A percentile compares a stretch with the other conserved stretches of the same genome.
Evolutionary conservation across 1,284 basidiomycete genomes (phyloP).

Genomic region (Marasmius fiardii): DNA sequence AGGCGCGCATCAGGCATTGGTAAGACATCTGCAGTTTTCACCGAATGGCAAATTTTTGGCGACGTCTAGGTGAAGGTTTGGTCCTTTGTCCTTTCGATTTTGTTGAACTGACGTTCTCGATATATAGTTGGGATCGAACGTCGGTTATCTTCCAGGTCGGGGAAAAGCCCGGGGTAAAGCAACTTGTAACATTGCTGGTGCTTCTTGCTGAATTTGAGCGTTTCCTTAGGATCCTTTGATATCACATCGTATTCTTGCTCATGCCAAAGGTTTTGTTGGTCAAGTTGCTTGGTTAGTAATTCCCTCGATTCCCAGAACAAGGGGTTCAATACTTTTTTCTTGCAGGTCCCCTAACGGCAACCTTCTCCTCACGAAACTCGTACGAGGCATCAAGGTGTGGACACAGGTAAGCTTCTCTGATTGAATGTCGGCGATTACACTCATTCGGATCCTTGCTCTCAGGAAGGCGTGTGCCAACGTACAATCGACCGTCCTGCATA

Average conservation of each 20-base stretch:
- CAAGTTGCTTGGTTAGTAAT: slow-evolving; percentile 69
- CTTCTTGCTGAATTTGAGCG: slow-evolving; percentile 17
- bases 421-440: slow-evolving; percentile 1
- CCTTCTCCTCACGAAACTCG: slow-evolving; percentile 62
- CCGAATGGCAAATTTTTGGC: slow-evolving; percentile 68
- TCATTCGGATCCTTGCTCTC: slow-evolving; percentile 12
- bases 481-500: slow-evolving; percentile 62
- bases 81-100: background rate
- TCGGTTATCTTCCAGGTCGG: slow-evolving; percentile 71
- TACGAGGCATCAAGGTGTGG: slow-evolving; percentile 75
- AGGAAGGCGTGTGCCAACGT: slow-evolving; percentile 71
- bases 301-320: no score
- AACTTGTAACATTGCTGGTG: slow-evolving; percentile 25
- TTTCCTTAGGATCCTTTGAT: slow-evolving; percentile 47
- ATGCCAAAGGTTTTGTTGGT: slow-evolving; percentile 71
- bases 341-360: slow-evolving; percentile 65
- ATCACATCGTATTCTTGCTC: slow-evolving; percentile 64
- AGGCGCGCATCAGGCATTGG: slow-evolving; percentile 61
- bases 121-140: slow-evolving; percentile 70
- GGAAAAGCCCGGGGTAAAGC: slow-evolving; percentile 19
- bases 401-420: slow-evolving; percentile 46
- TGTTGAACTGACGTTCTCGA: slow-evolving; percentile 11
- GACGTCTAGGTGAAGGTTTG: slow-evolving; percentile 55
- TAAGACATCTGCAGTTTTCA: slow-evolving; percentile 69
- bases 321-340: background rate